Evolutionary conservation across 2,329 filamentous ascomycete species (phyloP).

Genomic region (Stylonectria norvegica): DNA sequence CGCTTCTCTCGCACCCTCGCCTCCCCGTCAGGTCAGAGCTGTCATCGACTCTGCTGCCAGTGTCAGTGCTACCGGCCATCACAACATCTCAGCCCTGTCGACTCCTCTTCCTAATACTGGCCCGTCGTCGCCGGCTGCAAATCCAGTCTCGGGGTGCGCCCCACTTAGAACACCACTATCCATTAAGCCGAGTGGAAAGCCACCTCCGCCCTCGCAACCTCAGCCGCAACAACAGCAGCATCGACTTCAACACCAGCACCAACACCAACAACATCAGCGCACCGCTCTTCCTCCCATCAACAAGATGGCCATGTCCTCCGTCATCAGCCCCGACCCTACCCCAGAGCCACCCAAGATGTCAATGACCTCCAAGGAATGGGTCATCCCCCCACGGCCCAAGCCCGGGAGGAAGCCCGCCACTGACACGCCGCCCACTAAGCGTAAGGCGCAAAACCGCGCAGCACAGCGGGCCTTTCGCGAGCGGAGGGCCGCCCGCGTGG

Average conservation of each 20-base stretch:
- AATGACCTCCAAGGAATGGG: slow-evolving; percentile 81
- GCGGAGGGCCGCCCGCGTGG: slow-evolving; percentile 77
- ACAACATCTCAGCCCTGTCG: no score
- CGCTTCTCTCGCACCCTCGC: slow-evolving; percentile 18
- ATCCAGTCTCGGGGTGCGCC: slow-evolving; percentile 18
- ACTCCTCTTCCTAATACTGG: no score
- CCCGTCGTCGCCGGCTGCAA: slow-evolving; percentile 14
- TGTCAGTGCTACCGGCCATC: no score
- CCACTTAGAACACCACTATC: slow-evolving; percentile 30
- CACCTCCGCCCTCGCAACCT: slow-evolving; percentile 25
- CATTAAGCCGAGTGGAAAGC: slow-evolving; percentile 26
- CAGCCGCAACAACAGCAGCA: slow-evolving; percentile 20
- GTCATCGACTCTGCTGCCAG: slow-evolving; percentile 17
- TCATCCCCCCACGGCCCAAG: slow-evolving; percentile 79
- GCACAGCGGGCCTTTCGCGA: slow-evolving; percentile 90
- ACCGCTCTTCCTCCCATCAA: slow-evolving; percentile 38
- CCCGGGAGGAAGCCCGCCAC: slow-evolving; percentile 92
- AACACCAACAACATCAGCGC: slow-evolving; percentile 24
- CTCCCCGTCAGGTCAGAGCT: slow-evolving; percentile 8
- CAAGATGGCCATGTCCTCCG: slow-evolving; percentile 47
- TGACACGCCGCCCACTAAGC: slow-evolving; percentile 87
- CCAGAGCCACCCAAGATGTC: slow-evolving; percentile 47
- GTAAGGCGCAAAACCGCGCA: slow-evolving; percentile 90
- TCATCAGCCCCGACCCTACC: slow-evolving; percentile 40
- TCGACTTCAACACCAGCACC: slow-evolving; percentile 22